Evolutionary conservation across 139 green algal species (phyloP), one percentile per base, ranked within the genome.

Genomic region (Asterochloris sp.): DNA sequence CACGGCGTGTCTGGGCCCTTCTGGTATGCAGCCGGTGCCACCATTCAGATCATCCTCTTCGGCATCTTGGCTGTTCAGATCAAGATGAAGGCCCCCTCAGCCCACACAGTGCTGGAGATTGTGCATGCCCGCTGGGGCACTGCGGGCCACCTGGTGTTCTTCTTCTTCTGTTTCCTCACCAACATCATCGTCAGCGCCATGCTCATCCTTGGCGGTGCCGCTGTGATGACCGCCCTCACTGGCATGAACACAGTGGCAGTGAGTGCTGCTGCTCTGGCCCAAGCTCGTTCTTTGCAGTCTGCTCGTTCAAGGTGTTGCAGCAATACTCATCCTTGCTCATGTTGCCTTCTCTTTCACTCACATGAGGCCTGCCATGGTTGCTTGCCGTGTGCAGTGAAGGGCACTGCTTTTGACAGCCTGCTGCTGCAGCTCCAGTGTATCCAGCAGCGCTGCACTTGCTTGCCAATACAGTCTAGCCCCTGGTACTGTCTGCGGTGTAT

Each of bases 1-100:
- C 87, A 92, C 75, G 88, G 88, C 17, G 83, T 92, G 12, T 87
- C 86, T 17, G 86, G 89, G 0, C 89, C 88, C 17, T 92, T 92
- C 78, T 91, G 88, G 89, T 98, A 98, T 82, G 95, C 95, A 26
- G 86, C 89, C 16, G 95, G 95, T 60, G 95, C 95, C 28, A 98
- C 95, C 13, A 90, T 98, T 28, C 95, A 98, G 86, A 91, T 98
- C 83, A 89, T 98, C 73, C 92, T 98, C 54, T 98, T 98, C 76
- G 93, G 93, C 78, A 92, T 98, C 69, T 87, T 98, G 26, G 94
- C 95, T n/a, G 93, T 98, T 27, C 89, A 98, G 87, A 91, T 98
- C 85, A 98, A 98, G 91, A 90, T 92, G 74, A 98, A 98, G 84
- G 95, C 95, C 16, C 94, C 94, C 74, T 95, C 88, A 24, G 92